phyloP scores from a whole-genome alignment of 2,329 filamentous ascomycete species.

The Aspergillus quadricinctus region DNA sequence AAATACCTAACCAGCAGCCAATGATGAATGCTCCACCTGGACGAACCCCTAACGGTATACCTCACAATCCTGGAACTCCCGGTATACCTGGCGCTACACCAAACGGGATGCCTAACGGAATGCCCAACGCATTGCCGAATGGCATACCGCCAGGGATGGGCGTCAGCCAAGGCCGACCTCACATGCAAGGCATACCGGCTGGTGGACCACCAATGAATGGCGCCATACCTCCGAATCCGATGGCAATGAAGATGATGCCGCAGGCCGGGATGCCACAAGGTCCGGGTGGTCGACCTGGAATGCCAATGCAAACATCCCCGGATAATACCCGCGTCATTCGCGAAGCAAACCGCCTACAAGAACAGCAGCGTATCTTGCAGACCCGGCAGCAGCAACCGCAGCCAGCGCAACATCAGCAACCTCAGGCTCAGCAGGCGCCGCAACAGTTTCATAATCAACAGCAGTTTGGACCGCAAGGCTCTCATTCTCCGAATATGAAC shows the following conservation, averaged over 20 bases:
- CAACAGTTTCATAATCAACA: slow-evolving; percentile 38
- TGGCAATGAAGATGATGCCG: slow-evolving; percentile 53
- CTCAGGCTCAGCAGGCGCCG: slow-evolving; percentile 28
- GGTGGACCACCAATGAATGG: slow-evolving; percentile 43
- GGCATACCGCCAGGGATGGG: slow-evolving; percentile 39
- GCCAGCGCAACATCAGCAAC: slow-evolving; percentile 22
- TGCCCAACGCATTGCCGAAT: slow-evolving; percentile 40
- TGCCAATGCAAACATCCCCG: slow-evolving; percentile 53
- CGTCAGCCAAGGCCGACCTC: slow-evolving; percentile 35
- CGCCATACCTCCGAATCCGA: slow-evolving; percentile 50
- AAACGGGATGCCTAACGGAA: slow-evolving; percentile 45
- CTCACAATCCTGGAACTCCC: slow-evolving; percentile 27
- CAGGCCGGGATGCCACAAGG: slow-evolving; percentile 57
- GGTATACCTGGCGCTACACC: slow-evolving; percentile 37
- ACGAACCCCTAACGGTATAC: slow-evolving; percentile 40
- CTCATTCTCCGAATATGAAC: slow-evolving; percentile 44
- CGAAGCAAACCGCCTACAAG: slow-evolving; percentile 45
- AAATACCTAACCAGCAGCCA: slow-evolving; percentile 39
- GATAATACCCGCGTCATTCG: slow-evolving; percentile 46
- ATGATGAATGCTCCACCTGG: slow-evolving; percentile 29
- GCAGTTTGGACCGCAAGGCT: slow-evolving; percentile 38
- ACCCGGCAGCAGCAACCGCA: slow-evolving; percentile 39
- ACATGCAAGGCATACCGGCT: slow-evolving; percentile 41
- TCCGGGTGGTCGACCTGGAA: slow-evolving; percentile 33
- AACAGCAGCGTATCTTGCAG: slow-evolving; percentile 60